Conservation (phyloP, 2,329 filamentous ascomycete genomes). For the Aspergillus caelatus region DNA sequence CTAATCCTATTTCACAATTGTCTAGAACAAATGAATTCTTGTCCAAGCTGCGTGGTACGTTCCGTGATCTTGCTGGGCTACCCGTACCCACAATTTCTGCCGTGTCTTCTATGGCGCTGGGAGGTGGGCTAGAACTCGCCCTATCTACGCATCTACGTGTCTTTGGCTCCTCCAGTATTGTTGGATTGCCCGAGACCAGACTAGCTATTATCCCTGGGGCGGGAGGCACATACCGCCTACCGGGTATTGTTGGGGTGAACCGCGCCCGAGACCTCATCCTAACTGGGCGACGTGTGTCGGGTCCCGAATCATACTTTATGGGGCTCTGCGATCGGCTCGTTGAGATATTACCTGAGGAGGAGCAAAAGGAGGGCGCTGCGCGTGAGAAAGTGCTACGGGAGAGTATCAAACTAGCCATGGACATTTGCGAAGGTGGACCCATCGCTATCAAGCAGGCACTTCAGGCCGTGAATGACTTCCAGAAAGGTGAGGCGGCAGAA, state of each 20-base stretch:
- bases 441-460: constrained; percentile 79
- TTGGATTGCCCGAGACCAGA: constrained; percentile 88
- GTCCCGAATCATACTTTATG: constrained; percentile 85
- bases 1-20: not conserved
- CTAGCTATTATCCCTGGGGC: constrained; percentile 94
- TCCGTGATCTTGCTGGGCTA: constrained; percentile 71
- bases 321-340: constrained; percentile 90
- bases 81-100: constrained; percentile 89
- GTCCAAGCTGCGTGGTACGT: constrained; percentile 71
- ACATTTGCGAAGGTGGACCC: constrained; percentile 89
- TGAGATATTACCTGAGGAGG: constrained; percentile 65
- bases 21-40: constrained; percentile 79
- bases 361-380: constrained; percentile 59
- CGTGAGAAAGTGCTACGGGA: constrained; percentile 71
- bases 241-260: constrained; percentile 74
- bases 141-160: constrained; percentile 88
- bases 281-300: constrained; percentile 82
- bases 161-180: constrained; percentile 73
- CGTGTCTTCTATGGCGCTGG: constrained; percentile 81
- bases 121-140: constrained; percentile 90
- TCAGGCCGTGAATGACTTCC: constrained; percentile 72
- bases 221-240: constrained; percentile 87
- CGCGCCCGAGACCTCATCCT: constrained; percentile 89
- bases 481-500: constrained; percentile 71
- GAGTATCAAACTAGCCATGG: constrained; percentile 75